phyloP scores from a whole-genome alignment of 805 yeast genomes.

The Candida ipomoeae region DNA sequence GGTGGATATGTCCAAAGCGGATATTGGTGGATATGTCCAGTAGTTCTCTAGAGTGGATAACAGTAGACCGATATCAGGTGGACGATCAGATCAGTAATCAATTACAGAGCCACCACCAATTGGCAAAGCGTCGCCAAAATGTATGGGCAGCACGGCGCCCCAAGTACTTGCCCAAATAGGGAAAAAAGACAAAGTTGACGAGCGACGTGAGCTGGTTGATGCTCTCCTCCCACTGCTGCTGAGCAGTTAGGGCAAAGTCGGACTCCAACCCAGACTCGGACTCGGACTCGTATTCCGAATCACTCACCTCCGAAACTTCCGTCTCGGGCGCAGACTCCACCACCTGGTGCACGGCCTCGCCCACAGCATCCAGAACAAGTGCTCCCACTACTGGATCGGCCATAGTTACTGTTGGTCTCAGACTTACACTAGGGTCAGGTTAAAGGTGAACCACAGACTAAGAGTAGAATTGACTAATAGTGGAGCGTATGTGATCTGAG shows the following conservation, averaged over 20 bases:
- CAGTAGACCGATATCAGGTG: background rate
- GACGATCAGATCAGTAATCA: too few relatives aligned
- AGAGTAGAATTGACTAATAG: too few relatives aligned
- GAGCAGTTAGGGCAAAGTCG: constrained; percentile 42
- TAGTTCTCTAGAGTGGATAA: too few relatives aligned
- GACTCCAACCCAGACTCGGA: constrained; percentile 6
- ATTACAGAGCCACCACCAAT: constrained; percentile 25
- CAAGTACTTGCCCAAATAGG: constrained; percentile 60
- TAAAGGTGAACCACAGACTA: too few relatives aligned
- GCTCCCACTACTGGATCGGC: constrained; percentile 4
- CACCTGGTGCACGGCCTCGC: constrained; percentile 1
- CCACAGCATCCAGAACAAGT: constrained; percentile 1
- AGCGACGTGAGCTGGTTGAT: constrained; percentile 55
- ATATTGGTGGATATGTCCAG: too few relatives aligned
- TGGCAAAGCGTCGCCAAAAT: constrained; percentile 34
- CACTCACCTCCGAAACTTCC: background rate
- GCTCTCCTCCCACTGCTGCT: constrained; percentile 72
- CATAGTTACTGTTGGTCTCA: background rate
- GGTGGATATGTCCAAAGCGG: too few relatives aligned
- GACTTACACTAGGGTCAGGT: too few relatives aligned
- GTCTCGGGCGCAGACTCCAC: background rate
- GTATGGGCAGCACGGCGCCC: constrained; percentile 49
- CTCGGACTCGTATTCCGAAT: background rate
- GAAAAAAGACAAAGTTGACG: constrained; percentile 56
- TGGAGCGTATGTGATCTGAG: too few relatives aligned